Conservation (phyloP, 2,329 filamentous ascomycete species). For the Trichophyton schoenleinii region DNA sequence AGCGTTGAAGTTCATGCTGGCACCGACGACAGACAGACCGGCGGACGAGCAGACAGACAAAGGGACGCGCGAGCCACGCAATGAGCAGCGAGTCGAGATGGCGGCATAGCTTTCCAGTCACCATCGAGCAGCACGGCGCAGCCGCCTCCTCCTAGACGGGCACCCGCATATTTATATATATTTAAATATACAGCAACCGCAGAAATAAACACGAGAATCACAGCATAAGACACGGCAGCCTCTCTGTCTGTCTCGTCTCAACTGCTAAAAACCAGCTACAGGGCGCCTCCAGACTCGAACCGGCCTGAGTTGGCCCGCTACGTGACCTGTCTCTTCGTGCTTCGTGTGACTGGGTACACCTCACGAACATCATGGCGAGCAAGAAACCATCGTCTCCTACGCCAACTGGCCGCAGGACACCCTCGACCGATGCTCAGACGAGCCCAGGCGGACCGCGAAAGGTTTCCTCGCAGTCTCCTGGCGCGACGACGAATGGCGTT, state of each 20-base stretch:
- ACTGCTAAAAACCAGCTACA: too few relatives aligned
- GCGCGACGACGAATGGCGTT: slow-evolving; percentile 37
- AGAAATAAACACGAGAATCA: background rate
- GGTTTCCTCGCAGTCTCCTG: slow-evolving; percentile 36
- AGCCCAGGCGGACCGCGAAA: slow-evolving; percentile 20
- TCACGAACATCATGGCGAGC: slow-evolving; percentile 7
- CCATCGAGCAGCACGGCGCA: background rate
- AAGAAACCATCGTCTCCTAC: slow-evolving; percentile 8
- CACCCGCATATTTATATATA: background rate
- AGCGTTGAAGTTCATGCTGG: too few relatives aligned
- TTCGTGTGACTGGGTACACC: background rate
- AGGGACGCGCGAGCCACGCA: background rate
- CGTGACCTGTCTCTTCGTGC: background rate
- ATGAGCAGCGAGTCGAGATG: background rate
- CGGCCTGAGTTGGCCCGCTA: background rate
- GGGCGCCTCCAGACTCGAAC: too few relatives aligned
- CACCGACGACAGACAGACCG: too few relatives aligned
- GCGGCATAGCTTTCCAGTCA: background rate
- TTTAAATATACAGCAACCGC: background rate
- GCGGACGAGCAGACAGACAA: too few relatives aligned
- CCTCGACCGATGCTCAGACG: slow-evolving; percentile 1
- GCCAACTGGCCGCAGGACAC: slow-evolving; percentile 5
- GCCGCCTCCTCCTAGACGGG: background rate
- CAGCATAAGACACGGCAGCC: too few relatives aligned
- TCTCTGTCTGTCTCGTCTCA: too few relatives aligned